phyloP scores from a whole-genome alignment of 2,329 filamentous ascomycete species.

The Coleophoma eucalyptorum region DNA sequence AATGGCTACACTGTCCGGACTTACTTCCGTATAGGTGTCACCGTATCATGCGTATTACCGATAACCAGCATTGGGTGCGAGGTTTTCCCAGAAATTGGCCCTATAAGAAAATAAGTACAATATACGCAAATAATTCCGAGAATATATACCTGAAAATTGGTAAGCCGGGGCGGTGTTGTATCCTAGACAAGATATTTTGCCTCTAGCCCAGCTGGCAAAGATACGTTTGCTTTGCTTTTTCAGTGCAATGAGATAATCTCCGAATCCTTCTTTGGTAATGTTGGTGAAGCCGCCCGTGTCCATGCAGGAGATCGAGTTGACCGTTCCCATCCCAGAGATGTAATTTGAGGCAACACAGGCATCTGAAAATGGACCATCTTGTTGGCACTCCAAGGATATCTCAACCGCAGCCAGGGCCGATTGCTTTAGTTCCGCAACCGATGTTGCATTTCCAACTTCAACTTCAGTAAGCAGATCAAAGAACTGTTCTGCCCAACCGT shows the following conservation, averaged over 20 bases:
- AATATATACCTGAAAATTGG: background rate
- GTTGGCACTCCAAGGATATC: background rate
- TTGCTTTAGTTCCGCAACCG: conserved; percentile 1
- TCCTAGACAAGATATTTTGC: conserved; percentile 26
- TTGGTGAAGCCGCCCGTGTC: background rate
- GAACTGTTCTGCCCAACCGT: background rate
- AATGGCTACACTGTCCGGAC: background rate
- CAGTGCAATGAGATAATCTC: background rate
- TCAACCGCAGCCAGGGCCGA: background rate
- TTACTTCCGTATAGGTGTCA: conserved; percentile 24
- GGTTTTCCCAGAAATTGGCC: conserved; percentile 24
- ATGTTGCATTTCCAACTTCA: conserved; percentile 32
- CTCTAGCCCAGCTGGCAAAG: conserved; percentile 12
- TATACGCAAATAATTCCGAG: no score
- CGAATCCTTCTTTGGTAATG: conserved; percentile 1
- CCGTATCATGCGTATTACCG: conserved; percentile 28
- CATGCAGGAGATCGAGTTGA: conserved; percentile 1
- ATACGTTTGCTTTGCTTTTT: conserved; percentile 8
- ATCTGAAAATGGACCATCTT: conserved; percentile 1
- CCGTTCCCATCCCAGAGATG: conserved; percentile 1
- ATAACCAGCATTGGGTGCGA: conserved; percentile 28
- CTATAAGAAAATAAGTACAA: conserved; percentile 5
- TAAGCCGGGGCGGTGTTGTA: conserved; percentile 22
- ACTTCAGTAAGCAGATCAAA: conserved; percentile 8
- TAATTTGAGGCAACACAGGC: conserved; percentile 1